Conservation (phyloP, 2,329 filamentous ascomycete species). For the Cercospora brassicicola region DNA sequence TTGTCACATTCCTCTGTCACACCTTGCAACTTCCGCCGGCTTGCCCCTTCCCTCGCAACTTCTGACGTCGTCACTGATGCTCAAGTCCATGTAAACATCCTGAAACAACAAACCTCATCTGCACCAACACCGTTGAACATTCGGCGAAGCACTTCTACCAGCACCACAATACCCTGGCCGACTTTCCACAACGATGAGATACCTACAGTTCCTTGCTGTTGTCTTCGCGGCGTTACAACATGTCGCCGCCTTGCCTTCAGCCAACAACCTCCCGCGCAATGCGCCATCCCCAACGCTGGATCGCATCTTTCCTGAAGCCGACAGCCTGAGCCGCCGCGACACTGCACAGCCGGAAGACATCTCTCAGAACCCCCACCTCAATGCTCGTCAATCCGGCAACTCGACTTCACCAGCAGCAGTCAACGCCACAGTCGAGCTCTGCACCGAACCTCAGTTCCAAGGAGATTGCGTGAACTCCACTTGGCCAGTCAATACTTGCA, state of each 20-base stretch:
- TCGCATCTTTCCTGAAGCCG: slow-evolving; percentile 10
- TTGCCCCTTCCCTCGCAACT: neutral
- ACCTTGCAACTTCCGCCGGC: slow-evolving; percentile 12
- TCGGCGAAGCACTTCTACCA: neutral
- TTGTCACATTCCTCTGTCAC: slow-evolving; percentile 15
- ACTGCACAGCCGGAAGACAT: neutral
- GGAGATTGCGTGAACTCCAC: slow-evolving; percentile 28
- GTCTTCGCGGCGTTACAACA: neutral
- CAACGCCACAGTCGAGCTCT: slow-evolving; percentile 36
- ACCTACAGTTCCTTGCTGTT: neutral
- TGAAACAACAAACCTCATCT: neutral
- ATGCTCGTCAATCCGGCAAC: slow-evolving; percentile 10
- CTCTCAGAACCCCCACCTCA: neutral
- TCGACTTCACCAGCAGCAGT: slow-evolving; percentile 10
- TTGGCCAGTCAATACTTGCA: slow-evolving; percentile 31
- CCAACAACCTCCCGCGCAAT: neutral
- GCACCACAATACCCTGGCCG: neutral
- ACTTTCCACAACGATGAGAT: neutral
- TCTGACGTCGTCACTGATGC: neutral
- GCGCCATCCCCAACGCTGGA: slow-evolving; percentile 13
- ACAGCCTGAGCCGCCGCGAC: neutral
- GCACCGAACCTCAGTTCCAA: slow-evolving; percentile 31
- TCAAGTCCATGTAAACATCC: neutral
- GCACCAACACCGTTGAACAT: neutral
- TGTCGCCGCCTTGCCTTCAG: neutral